Evolutionary conservation across 2,329 filamentous ascomycete genomes (phyloP), one percentile per base, ranked within the genome.

Genomic region (Teratosphaeria zuluensis): DNA sequence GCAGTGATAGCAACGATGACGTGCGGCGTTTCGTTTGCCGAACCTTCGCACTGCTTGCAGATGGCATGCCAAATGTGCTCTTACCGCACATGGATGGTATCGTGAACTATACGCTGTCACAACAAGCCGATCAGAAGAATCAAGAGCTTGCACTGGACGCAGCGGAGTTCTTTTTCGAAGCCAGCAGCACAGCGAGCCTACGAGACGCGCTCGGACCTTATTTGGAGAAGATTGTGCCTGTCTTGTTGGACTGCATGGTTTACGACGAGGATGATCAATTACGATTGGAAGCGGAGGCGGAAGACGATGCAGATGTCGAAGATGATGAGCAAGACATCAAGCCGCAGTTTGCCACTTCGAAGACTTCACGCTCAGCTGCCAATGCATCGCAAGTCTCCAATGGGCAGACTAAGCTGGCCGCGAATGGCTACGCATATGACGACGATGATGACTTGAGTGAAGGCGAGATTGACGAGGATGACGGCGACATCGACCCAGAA

Each of bases 131-230:
- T 63, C 75, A 77, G 28, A 86, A 92, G 30, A 92, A 97, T 64
- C 87, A 92, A 58, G 91, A 97, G 51, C 80, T 99, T 59, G 91
- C 92, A 42, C 86, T 95, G 64, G 94, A 99, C 72, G 94, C 94
- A 8, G 91, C 94, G 4, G 94, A 99, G 73, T 99, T 99, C 71
- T 99, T 95, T 91, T 83, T 99, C 52, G 90, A 90, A 46, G 86
- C 95, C 21, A 92, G 91, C 61, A 94, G 96, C 72, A 90, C 96
- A 70, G 83, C 89, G 51, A 83, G 87, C 60, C 77, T 97, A 56
- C 90, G 90, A 77, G 81, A 85, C 64, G 82, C 84, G 0, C 78
- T 99, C 53, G 85, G 82, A 8, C 91, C 91, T 0, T 89, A 89
- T 70, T 83, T 97, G 58, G 75, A 82, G 64, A 89, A 89, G 72